A percentile compares a stretch with the other conserved stretches of the same genome.
phyloP scores from a whole-genome alignment of 257 asterid species.

The Ballota nigra region DNA sequence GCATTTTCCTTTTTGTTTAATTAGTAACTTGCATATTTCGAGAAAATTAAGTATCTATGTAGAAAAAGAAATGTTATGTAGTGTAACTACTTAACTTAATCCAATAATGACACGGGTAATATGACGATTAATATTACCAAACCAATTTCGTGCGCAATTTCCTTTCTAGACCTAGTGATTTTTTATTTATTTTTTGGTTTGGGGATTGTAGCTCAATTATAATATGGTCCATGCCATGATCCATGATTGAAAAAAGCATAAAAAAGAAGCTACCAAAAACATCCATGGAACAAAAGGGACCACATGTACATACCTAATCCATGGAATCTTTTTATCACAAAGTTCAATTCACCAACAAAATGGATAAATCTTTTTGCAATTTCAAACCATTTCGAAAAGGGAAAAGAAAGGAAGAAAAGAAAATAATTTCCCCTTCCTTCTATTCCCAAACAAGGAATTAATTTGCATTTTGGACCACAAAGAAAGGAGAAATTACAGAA shows the following conservation, averaged over 20 bases:
- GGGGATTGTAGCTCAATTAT: not conserved
- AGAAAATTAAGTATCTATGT: no score
- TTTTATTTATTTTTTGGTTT: not conserved
- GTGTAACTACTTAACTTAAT: no score
- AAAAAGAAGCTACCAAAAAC: slow-evolving; percentile 17
- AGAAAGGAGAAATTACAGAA: slow-evolving; percentile 21
- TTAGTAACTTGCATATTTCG: no score
- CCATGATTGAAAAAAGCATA: slow-evolving; percentile 13
- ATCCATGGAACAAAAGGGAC: slow-evolving; percentile 11
- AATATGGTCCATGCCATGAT: not conserved
- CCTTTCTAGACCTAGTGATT: no score
- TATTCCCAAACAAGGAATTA: slow-evolving; percentile 22
- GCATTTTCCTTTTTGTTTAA: no score
- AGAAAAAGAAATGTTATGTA: no score
- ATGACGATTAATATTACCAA: no score
- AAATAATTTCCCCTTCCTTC: slow-evolving; percentile 28
- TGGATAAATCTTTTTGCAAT: slow-evolving; percentile 26
- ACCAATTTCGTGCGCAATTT: no score
- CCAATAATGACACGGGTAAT: no score
- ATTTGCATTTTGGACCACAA: slow-evolving; percentile 24
- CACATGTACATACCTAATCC: slow-evolving; percentile 21
- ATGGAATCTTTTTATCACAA: slow-evolving; percentile 8
- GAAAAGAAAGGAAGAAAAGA: slow-evolving; percentile 19
- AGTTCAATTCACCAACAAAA: slow-evolving; percentile 27
- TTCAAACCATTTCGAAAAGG: slow-evolving; percentile 29